These are phyloP conservation scores for Solanum arcanum DNA, from an alignment of 257 asterid genomes.

Conservation along the genomic window DNA sequence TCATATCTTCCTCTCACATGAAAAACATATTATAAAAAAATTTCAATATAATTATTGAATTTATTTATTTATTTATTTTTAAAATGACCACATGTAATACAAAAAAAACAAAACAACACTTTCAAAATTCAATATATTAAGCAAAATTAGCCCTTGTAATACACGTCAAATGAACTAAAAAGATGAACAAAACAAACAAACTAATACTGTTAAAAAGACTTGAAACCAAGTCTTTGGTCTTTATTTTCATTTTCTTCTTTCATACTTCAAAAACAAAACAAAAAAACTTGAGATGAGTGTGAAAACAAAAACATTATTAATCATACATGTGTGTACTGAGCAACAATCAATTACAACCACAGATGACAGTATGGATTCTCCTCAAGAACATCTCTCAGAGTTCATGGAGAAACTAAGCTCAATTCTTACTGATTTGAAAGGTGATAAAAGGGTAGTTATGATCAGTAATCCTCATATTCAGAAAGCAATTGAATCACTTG, in stretches of 20 bases:
- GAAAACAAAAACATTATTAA: not conserved
- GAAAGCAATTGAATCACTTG: conserved; percentile 61
- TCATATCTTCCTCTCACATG: not conserved
- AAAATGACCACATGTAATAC: not conserved
- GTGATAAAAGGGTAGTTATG: conserved; percentile 3
- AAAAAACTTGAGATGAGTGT: not conserved
- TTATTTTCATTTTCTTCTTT: conserved; percentile 1
- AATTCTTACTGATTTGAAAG: conserved; percentile 43
- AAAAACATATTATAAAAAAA: not conserved
- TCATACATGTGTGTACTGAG: not conserved
- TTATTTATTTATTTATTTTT: too few relatives aligned
- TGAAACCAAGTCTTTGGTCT: conserved; percentile 19
- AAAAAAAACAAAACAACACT: not conserved
- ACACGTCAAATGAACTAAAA: not conserved
- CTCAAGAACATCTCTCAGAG: conserved; percentile 47
- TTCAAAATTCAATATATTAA: not conserved
- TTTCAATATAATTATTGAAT: not conserved
- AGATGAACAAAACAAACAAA: not conserved
- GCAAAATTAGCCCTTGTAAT: not conserved
- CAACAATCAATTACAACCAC: not conserved
- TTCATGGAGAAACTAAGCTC: conserved; percentile 55
- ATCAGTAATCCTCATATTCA: conserved; percentile 27
- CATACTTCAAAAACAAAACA: not conserved
- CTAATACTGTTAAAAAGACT: not conserved
- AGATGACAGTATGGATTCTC: conserved; percentile 20